phyloP scores from a whole-genome alignment of 257 asterid species.

The Primulina eburnea region DNA sequence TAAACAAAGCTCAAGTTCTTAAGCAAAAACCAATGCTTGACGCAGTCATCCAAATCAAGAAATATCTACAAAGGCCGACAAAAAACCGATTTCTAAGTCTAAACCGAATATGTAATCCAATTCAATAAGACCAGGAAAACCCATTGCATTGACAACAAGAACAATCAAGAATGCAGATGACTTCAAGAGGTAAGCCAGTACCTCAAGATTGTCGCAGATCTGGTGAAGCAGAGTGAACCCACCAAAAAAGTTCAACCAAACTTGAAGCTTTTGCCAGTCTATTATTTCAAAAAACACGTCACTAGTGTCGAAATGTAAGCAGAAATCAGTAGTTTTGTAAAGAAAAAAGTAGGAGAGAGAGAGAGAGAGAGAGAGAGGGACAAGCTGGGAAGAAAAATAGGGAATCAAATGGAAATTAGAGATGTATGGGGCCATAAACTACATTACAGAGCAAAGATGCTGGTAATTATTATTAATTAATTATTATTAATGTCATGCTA shows the following conservation, averaged over 20 bases:
- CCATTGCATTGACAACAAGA: conserved; percentile 7
- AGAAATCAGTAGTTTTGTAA: neutral
- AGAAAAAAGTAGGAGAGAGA: conserved; percentile 26
- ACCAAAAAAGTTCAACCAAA: conserved; percentile 40
- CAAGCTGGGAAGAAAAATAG: neutral
- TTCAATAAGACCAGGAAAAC: neutral
- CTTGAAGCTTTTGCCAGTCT: conserved; percentile 24
- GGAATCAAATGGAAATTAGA: neutral
- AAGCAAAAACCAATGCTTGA: neutral
- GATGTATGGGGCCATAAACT: conserved; percentile 28
- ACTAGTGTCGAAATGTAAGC: conserved; percentile 19
- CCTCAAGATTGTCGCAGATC: conserved; percentile 42
- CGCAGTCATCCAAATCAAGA: neutral
- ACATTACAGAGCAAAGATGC: conserved; percentile 29
- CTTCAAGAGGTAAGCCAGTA: neutral
- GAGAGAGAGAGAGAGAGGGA: neutral
- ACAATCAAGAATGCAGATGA: conserved; percentile 17
- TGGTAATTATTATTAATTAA: too few species aligned
- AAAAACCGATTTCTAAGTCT: too few species aligned
- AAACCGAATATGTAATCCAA: neutral
- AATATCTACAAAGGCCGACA: neutral
- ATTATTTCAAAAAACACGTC: conserved; percentile 35
- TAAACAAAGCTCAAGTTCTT: neutral
- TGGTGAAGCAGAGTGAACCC: conserved; percentile 35
- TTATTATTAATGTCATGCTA: neutral